Evolutionary conservation across 2,329 filamentous ascomycete genomes (phyloP), one percentile per base, ranked within the genome.

Genomic region (Xylaria sp.): DNA sequence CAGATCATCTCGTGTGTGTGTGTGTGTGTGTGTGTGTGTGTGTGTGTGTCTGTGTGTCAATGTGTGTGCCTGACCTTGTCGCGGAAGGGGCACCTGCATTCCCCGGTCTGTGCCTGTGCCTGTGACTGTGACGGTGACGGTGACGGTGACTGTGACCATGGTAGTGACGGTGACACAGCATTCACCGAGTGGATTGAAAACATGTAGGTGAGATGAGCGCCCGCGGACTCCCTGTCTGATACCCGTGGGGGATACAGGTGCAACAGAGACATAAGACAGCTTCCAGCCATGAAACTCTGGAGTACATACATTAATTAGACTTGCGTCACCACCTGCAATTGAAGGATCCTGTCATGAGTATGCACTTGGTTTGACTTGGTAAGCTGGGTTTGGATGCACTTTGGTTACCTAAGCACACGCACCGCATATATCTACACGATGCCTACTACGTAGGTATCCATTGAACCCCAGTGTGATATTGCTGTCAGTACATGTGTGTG

Each of bases 1-100:
- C 41, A 61, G 52, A 60, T 56, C 40, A 44, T 54, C 41, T 29
- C 44, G 40, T 47, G 26, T 50, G 37, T 48, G 42, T 52, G 41
- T 42, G 48, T 39, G 39, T 19, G 20, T 38, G 21, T 41, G 38
- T 26, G 18, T 19, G 4, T 19, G 20, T 17, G 9, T 20, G n/a
- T n/a, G 39, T 26, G 24, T 26, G 9, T 26, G 24, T 26, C 6
- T 26, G 29, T 34, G 29, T 34, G 29, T 13, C 9, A n/a, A 34
- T 13, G 16, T 26, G 9, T 9, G 6, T 26, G 24, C 9, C 24
- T 9, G 24, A 34, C 29, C 29, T 34, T 34, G 29, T 13, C 9
- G 29, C 29, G 29, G 29, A 34, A 34, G 11, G 29, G 29, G n/a
- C 5, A 34, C 29, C 29, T 34, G 29, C 29, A 13, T 34, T 34